Percentiles rank a stretch among this genome's conserved stretches.
These are phyloP conservation scores for Penicillium brevicompactum DNA, from an alignment of 2,329 filamentous ascomycete species.

Conservation along the genomic window DNA sequence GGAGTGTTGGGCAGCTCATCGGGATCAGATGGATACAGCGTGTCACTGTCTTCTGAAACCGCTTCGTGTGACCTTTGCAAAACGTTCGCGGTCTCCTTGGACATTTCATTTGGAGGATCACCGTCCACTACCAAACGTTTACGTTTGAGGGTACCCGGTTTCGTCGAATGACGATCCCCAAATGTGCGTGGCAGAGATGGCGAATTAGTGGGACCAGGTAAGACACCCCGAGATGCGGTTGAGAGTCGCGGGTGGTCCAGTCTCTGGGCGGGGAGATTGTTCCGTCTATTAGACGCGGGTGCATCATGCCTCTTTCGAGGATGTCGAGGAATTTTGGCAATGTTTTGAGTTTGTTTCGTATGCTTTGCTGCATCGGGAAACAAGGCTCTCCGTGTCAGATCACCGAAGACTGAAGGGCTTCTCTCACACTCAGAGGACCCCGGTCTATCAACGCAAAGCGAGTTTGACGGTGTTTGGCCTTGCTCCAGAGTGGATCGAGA, in stretches of 20 bases:
- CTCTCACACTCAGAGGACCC: background rate
- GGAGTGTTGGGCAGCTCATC: slow-evolving; percentile 2
- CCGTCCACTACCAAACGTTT: background rate
- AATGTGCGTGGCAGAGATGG: background rate
- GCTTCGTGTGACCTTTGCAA: background rate
- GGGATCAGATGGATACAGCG: background rate
- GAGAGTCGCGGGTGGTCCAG: background rate
- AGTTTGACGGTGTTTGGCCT: background rate
- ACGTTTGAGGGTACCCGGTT: background rate
- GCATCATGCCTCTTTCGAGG: background rate
- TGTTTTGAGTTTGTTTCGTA: background rate
- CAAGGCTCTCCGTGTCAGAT: background rate
- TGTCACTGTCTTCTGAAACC: background rate
- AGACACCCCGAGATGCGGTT: background rate
- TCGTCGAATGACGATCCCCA: background rate
- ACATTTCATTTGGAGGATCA: background rate
- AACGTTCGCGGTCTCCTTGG: background rate
- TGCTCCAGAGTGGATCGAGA: background rate
- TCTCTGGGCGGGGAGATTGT: background rate
- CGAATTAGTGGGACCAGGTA: background rate
- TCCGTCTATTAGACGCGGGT: background rate
- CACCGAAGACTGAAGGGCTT: background rate
- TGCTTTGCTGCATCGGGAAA: background rate
- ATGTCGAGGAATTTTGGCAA: background rate
- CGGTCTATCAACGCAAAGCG: no score